These are phyloP conservation scores for Pseudogymnoascus sp. DNA, from an alignment of 2,329 filamentous ascomycete genomes.

Conservation along the genomic window DNA sequence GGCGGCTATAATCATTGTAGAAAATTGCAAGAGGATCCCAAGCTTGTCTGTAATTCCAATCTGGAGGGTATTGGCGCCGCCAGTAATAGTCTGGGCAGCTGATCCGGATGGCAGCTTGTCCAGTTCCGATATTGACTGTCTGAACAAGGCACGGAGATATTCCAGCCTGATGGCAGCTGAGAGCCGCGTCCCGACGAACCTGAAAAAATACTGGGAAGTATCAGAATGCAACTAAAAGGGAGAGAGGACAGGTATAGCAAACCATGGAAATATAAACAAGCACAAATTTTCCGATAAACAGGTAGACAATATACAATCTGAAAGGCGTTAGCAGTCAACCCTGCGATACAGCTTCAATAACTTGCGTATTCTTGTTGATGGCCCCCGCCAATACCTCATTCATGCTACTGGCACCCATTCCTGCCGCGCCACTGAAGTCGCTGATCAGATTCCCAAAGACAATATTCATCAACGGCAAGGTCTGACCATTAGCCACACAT, in stretches of 20 bases:
- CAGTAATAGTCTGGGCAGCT: slow-evolving; percentile 49
- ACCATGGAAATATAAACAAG: slow-evolving; percentile 55
- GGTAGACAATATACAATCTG: slow-evolving; percentile 58
- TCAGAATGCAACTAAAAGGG: slow-evolving; percentile 33
- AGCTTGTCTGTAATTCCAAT: slow-evolving; percentile 57
- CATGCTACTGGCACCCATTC: slow-evolving; percentile 23
- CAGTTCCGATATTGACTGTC: slow-evolving; percentile 57
- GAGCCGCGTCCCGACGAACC: slow-evolving; percentile 53
- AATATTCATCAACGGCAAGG: slow-evolving; percentile 51
- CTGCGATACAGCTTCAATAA: background rate
- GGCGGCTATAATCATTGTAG: slow-evolving; percentile 42
- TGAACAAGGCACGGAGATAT: slow-evolving; percentile 55
- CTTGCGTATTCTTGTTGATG: slow-evolving; percentile 40
- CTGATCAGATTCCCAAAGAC: slow-evolving; percentile 45
- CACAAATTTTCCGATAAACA: slow-evolving; percentile 58
- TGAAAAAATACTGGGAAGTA: slow-evolving; percentile 42
- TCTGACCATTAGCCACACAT: slow-evolving; percentile 28
- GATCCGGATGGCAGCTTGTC: slow-evolving; percentile 55
- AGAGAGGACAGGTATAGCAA: slow-evolving; percentile 31
- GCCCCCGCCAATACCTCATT: slow-evolving; percentile 33
- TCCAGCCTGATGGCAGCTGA: slow-evolving; percentile 53
- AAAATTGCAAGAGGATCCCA: slow-evolving; percentile 48
- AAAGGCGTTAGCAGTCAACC: slow-evolving; percentile 13
- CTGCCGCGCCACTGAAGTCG: slow-evolving; percentile 33
- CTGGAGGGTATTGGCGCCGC: slow-evolving; percentile 50